These are phyloP conservation scores for Lentinus polychrous DNA, from an alignment of 1,284 basidiomycete genomes.

Conservation along the genomic window DNA sequence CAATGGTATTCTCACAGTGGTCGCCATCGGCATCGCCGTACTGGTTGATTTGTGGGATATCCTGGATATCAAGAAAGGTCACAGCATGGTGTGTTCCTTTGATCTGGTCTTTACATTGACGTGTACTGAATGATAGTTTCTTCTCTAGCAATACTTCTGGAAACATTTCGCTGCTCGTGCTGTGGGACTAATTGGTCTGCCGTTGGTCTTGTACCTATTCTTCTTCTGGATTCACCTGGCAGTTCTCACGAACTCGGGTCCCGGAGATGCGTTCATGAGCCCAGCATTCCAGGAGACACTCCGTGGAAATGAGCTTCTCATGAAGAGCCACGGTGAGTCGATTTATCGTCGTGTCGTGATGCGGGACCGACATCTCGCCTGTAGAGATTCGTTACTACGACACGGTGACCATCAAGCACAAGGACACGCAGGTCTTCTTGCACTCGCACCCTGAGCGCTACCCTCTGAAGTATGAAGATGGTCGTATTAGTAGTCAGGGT, in stretches of 20 bases:
- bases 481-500: slow-evolving; percentile 92
- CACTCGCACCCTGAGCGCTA: slow-evolving; percentile 91
- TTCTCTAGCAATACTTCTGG: slow-evolving; percentile 77
- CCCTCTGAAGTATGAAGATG: slow-evolving; percentile 93
- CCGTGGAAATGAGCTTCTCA: slow-evolving; percentile 83
- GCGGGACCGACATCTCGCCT: slow-evolving; percentile 2
- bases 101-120: slow-evolving; percentile 3
- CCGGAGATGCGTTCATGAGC: slow-evolving; percentile 97
- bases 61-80: slow-evolving; percentile 80
- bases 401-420: slow-evolving; percentile 83
- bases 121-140: background rate
- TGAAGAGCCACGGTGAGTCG: slow-evolving; percentile 78
- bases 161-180: slow-evolving; percentile 87
- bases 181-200: slow-evolving; percentile 83
- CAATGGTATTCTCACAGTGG: slow-evolving; percentile 91
- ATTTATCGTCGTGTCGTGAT: background rate
- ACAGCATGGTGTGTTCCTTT: slow-evolving; percentile 64
- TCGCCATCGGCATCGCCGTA: slow-evolving; percentile 87
- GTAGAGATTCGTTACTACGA: slow-evolving; percentile 93
- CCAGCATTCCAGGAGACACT: slow-evolving; percentile 97
- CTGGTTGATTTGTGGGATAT: slow-evolving; percentile 93
- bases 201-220: slow-evolving; percentile 86
- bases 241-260: slow-evolving; percentile 84
- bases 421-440: slow-evolving; percentile 87
- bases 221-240: slow-evolving; percentile 98